These are phyloP conservation scores for Tolypocladium tundrense DNA, from an alignment of 2,329 filamentous ascomycete species.

Conservation along the genomic window DNA sequence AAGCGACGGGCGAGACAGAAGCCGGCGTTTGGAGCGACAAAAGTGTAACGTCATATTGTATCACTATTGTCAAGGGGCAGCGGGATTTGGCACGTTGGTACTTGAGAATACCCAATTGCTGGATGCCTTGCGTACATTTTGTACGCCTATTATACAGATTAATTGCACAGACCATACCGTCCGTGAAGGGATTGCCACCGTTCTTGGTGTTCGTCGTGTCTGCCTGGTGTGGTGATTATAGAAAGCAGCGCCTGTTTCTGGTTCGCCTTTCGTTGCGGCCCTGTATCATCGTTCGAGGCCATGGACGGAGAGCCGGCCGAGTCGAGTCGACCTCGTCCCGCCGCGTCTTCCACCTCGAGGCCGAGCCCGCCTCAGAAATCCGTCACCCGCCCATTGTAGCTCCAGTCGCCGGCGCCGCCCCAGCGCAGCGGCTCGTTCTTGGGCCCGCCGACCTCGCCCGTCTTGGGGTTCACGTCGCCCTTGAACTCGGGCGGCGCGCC, in stretches of 20 bases:
- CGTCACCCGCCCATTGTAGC: conserved; percentile 88
- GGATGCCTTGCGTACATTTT: background rate
- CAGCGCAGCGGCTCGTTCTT: conserved; percentile 95
- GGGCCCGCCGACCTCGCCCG: conserved; percentile 88
- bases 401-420: conserved; percentile 72
- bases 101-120: background rate
- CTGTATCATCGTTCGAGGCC: background rate
- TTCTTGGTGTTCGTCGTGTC: background rate
- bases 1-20: background rate
- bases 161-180: background rate
- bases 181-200: background rate
- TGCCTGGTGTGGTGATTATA: background rate
- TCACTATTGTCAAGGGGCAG: background rate
- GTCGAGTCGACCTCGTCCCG: background rate
- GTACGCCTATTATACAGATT: background rate
- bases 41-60: background rate
- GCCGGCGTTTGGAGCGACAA: background rate
- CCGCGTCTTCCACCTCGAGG: background rate
- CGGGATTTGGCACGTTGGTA: background rate
- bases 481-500: conserved; percentile 87
- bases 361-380: conserved; percentile 54
- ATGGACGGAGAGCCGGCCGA: background rate
- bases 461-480: conserved; percentile 84
- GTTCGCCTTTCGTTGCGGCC: background rate
- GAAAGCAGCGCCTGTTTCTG: background rate